Percentiles rank a stretch among this genome's conserved stretches.
Conservation (phyloP, 805 yeast genomes). For the Wickerhamomyces hampshirensis region DNA sequence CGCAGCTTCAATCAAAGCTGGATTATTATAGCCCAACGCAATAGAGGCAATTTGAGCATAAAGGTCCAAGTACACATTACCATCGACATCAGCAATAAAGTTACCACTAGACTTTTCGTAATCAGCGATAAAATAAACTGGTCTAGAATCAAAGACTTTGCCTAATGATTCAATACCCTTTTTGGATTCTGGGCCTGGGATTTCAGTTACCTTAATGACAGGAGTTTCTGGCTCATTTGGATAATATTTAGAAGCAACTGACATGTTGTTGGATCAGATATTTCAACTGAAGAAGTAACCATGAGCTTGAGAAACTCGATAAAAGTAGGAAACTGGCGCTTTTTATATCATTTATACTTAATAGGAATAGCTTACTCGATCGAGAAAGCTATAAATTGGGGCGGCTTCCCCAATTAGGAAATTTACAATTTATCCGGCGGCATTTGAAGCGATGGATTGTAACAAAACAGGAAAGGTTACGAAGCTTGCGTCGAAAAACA, state of each 20-base stretch:
- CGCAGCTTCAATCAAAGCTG: conserved; percentile 65
- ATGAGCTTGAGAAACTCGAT: too few species aligned
- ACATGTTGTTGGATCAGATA: conserved; percentile 20
- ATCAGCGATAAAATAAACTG: conserved; percentile 73
- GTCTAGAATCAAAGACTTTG: conserved; percentile 63
- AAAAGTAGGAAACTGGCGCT: too few species aligned
- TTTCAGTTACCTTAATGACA: conserved; percentile 43
- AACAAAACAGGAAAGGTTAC: conserved; percentile 2
- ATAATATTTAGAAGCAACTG: conserved; percentile 54
- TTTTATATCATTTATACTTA: conserved; percentile 3
- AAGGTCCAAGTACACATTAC: conserved; percentile 67
- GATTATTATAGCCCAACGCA: conserved; percentile 83
- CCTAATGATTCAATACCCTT: conserved; percentile 49
- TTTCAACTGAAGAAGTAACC: background rate
- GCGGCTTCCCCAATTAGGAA: too few species aligned
- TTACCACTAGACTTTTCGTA: conserved; percentile 73
- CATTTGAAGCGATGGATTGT: too few species aligned
- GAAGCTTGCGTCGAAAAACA: conserved; percentile 4
- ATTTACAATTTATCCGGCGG: too few species aligned
- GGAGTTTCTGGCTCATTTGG: conserved; percentile 82
- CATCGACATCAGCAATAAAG: conserved; percentile 78
- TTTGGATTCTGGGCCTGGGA: conserved; percentile 76
- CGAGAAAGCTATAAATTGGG: too few species aligned
- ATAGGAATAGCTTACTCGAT: too few species aligned
- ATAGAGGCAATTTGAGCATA: conserved; percentile 85